phyloP scores from a whole-genome alignment of 495 filamentous ascomycete species.

The Cercophora sp. region DNA sequence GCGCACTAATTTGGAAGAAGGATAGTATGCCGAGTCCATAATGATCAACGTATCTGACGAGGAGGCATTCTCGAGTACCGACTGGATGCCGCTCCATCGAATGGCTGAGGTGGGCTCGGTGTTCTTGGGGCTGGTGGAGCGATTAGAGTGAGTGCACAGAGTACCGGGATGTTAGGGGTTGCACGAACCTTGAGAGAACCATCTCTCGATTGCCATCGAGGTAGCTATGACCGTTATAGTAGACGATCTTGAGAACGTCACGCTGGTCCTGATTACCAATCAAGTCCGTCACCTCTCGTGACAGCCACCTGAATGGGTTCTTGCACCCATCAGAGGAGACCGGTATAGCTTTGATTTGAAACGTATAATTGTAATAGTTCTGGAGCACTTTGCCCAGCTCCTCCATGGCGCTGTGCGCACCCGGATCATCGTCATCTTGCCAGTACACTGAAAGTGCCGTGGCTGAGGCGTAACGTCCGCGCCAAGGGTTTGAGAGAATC shows the following conservation, averaged over 20 bases:
- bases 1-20: constrained; percentile 37
- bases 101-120: constrained; percentile 36
- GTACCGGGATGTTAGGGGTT: not conserved
- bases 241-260: constrained; percentile 45
- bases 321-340: constrained; percentile 35
- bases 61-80: constrained; percentile 40
- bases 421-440: constrained; percentile 42
- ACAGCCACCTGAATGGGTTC: constrained; percentile 42
- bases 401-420: constrained; percentile 28
- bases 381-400: constrained; percentile 40
- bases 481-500: constrained; percentile 37
- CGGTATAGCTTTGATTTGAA: constrained; percentile 40
- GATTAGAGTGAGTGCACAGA: constrained; percentile 3
- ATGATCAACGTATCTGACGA: constrained; percentile 46
- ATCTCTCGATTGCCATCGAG: constrained; percentile 44
- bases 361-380: constrained; percentile 41
- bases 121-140: constrained; percentile 35
- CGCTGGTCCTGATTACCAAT: constrained; percentile 41
- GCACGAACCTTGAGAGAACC: constrained; percentile 44
- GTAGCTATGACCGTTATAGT: constrained; percentile 45
- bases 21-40: constrained; percentile 49
- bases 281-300: constrained; percentile 39
- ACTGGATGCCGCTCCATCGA: constrained; percentile 46
- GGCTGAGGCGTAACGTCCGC: constrained; percentile 41
- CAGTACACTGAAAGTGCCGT: constrained; percentile 44